Evolutionary conservation across 306 rosid genomes (phyloP).

Genomic region (Cucumis hystrix): DNA sequence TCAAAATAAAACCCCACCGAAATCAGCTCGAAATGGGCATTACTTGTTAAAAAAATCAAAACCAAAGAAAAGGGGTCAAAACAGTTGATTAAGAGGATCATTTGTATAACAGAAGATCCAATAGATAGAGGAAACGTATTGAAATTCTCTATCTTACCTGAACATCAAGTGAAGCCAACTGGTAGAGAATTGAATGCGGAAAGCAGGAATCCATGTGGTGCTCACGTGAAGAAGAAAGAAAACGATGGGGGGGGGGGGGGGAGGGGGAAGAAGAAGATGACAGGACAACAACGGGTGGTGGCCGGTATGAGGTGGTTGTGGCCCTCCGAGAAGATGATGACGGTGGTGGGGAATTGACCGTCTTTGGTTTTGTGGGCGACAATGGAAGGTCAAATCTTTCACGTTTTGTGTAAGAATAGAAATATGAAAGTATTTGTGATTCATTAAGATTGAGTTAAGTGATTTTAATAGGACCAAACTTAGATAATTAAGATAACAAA

Average conservation of each 20-base stretch:
- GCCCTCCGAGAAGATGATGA: not conserved
- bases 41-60: not conserved
- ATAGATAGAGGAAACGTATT: not conserved
- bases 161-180: not conserved
- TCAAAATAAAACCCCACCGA: not conserved
- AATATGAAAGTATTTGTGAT: too few species aligned
- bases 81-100: not conserved
- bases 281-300: not conserved
- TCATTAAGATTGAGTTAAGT: too few species aligned
- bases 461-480: too few species aligned
- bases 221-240: not conserved
- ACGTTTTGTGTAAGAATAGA: not conserved
- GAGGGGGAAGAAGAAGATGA: not conserved
- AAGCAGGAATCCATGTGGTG: not conserved
- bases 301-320: not conserved
- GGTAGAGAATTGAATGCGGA: not conserved
- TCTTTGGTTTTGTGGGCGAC: not conserved
- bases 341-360: not conserved
- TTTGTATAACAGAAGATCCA: not conserved
- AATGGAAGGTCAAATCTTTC: not conserved
- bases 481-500: too few species aligned
- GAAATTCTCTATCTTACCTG: not conserved
- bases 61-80: not conserved
- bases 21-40: not conserved
- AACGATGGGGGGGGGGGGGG: not conserved